These are phyloP conservation scores for Diaporthe vaccinii DNA, from an alignment of 2,329 filamentous ascomycete genomes.

Conservation along the genomic window DNA sequence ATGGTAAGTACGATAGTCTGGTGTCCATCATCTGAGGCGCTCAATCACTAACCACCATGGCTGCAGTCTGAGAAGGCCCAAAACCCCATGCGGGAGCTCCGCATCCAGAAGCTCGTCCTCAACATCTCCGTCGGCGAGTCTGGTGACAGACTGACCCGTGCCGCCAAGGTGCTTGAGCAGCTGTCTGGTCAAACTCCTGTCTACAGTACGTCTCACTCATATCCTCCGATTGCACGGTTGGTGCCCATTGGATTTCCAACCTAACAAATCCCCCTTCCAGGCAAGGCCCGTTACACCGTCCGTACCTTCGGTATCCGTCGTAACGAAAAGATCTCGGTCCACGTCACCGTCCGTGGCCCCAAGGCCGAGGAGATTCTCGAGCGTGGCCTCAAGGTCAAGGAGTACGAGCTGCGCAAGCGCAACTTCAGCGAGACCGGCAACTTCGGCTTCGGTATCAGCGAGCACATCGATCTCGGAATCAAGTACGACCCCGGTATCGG, in stretches of 20 bases:
- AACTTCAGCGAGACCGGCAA: slow-evolving; percentile 99
- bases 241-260: not conserved
- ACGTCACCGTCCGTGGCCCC: slow-evolving; percentile 99
- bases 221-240: no score
- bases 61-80: slow-evolving; percentile 83
- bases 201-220: slow-evolving; percentile 80
- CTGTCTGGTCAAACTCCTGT: slow-evolving; percentile 99
- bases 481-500: slow-evolving; percentile 99
- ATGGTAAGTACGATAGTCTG: slow-evolving; percentile 52
- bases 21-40: not conserved
- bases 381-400: slow-evolving; percentile 99
- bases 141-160: slow-evolving; percentile 99
- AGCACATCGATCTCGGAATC: slow-evolving; percentile 99
- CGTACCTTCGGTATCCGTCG: slow-evolving; percentile 99
- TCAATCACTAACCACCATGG: slow-evolving; percentile 46
- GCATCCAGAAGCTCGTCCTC: slow-evolving; percentile 99
- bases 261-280: slow-evolving; percentile 57
- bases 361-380: slow-evolving; percentile 99
- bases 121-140: slow-evolving; percentile 99
- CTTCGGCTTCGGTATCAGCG: slow-evolving; percentile 99
- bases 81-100: slow-evolving; percentile 99
- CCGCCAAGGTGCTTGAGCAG: slow-evolving; percentile 99
- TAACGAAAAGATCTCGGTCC: slow-evolving; percentile 99
- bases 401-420: slow-evolving; percentile 99
- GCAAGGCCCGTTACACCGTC: slow-evolving; percentile 99